These are phyloP conservation scores for Botrytis medusae DNA, from an alignment of 2,329 filamentous ascomycete species.

Conservation along the genomic window DNA sequence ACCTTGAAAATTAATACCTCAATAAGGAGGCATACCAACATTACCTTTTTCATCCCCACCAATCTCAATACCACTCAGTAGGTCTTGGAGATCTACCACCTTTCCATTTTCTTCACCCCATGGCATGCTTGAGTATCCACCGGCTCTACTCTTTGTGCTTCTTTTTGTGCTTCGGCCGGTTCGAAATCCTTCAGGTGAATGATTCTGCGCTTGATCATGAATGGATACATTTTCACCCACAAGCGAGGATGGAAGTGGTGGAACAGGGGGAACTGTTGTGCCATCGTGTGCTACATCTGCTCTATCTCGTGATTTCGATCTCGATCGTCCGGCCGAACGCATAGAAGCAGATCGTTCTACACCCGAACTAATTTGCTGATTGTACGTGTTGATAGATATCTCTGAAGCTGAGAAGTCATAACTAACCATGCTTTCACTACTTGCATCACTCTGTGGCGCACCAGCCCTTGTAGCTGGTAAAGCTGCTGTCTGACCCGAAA, in stretches of 20 bases:
- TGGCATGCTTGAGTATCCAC: constrained; percentile 26
- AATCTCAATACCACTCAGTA: constrained; percentile 38
- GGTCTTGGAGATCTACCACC: constrained; percentile 34
- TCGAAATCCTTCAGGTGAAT: constrained; percentile 29
- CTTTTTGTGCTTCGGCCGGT: constrained; percentile 26
- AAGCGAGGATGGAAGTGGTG: constrained; percentile 36
- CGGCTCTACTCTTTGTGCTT: constrained; percentile 27
- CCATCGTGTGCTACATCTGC: constrained; percentile 30
- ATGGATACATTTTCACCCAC: constrained; percentile 27
- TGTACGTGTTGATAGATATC: constrained; percentile 53
- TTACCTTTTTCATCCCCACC: constrained; percentile 31
- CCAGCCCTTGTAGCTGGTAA: constrained; percentile 43
- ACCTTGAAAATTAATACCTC: constrained; percentile 18
- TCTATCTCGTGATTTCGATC: constrained; percentile 39
- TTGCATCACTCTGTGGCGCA: constrained; percentile 51
- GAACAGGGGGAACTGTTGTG: constrained; percentile 37
- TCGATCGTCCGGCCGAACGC: constrained; percentile 32
- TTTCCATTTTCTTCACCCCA: constrained; percentile 33
- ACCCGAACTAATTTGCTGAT: constrained; percentile 25
- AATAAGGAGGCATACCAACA: constrained; percentile 38
- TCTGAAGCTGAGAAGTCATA: constrained; percentile 69
- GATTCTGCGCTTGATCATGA: constrained; percentile 32
- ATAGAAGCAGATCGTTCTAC: constrained; percentile 35
- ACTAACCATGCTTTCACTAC: constrained; percentile 68
- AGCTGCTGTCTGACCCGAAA: constrained; percentile 51